Evolutionary conservation across 2,329 filamentous ascomycete genomes (phyloP).

Genomic region (Thielaviopsis populi): DNA sequence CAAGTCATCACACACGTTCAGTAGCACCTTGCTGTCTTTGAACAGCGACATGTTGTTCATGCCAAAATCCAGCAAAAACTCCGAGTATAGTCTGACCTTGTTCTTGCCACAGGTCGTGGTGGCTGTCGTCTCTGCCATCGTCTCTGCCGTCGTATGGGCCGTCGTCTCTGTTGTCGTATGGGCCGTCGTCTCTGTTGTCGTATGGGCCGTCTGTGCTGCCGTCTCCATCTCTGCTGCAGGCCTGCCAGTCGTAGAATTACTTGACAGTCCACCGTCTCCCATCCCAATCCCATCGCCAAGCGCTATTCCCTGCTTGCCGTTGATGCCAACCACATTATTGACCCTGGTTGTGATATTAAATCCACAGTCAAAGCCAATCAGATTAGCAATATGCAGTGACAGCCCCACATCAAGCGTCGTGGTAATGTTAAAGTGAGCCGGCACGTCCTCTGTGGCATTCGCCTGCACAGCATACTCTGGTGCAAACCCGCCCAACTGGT

Average conservation of each 20-base stretch:
- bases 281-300: background rate
- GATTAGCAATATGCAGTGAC: background rate
- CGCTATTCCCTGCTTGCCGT: background rate
- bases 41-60: constrained; percentile 9
- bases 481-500: background rate
- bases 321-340: constrained; percentile 10
- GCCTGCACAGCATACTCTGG: background rate
- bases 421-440: constrained; percentile 12
- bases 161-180: background rate
- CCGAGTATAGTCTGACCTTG: constrained; percentile 10
- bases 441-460: constrained; percentile 8
- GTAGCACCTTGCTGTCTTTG: constrained; percentile 1
- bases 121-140: background rate
- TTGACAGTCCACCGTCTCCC: background rate
- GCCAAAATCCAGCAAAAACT: constrained; percentile 9
- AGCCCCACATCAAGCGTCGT: constrained; percentile 6
- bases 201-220: background rate
- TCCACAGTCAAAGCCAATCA: background rate
- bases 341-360: constrained; percentile 2
- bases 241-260: background rate
- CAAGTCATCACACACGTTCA: constrained; percentile 6
- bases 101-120: background rate
- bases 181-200: background rate
- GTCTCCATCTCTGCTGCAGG: too few relatives aligned
- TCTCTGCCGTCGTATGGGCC: background rate